Base-by-base conservation (phyloP, 2,329 filamentous ascomycete genomes). In the Sarocladium strictum region DNA sequence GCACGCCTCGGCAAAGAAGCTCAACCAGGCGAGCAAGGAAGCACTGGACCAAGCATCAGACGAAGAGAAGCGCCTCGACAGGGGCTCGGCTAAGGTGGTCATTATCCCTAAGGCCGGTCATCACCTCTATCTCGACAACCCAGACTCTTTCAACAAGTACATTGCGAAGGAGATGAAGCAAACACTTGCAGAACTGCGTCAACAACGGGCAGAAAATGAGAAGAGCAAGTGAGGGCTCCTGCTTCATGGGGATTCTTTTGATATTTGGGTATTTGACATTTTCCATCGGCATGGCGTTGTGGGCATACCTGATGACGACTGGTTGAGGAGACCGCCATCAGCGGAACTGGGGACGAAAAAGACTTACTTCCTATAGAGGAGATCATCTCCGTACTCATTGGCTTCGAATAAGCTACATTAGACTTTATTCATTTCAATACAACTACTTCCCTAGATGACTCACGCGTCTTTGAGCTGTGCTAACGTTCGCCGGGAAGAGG, bases 31-130 rank as follows among this genome's bases (percentile, higher is more conserved):
- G 58, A 81, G 80, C 59, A 71, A 72, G 24, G 80, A 81, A 51
- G 76, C 80, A 0, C 72, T 96, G 3, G 70, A 77, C 12, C 69
- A 78, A 21, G 87, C 80, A 21, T 86, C 80, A 0, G 74, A 78
- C 1, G 86, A 90, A 55, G 88, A 95, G 69, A 82, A 78, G 67
- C 72, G 75, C 56, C 73, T 72, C 3, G 93, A 97, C 65, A 88
- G 89, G 54, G 92, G 93, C 3, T 84, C 83, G 40, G 88, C 87
- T 9, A 94, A 89, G 71, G 92, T 97, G 0, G 69, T 93, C 4
- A 77, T 97, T 29, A 86, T 99, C 14, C 69, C 67, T 57, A 78
- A 79, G 62, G 78, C 81, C 0, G 81, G 81, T 0, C 81, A 84
- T 51, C 80, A 84, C 63, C 62, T 84, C 9, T 83, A 84, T 64